phyloP scores from a whole-genome alignment of 306 rosid genomes.

The Glycine soja region DNA sequence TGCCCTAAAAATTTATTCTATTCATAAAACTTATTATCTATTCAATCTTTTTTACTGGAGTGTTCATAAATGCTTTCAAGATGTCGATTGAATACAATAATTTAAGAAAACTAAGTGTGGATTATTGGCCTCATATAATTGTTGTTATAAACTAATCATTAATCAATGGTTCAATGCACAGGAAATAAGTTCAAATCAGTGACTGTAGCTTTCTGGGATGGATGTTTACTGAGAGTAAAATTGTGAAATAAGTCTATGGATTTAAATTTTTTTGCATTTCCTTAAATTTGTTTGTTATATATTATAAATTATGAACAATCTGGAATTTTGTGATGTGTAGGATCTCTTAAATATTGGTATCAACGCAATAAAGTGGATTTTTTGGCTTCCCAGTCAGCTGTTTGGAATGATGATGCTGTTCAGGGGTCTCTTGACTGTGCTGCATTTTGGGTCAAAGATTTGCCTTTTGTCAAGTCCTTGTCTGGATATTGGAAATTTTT shows the following conservation, averaged over 20 bases:
- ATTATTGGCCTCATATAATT: not conserved
- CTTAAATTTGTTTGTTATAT: not conserved
- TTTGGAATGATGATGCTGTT: slow-evolving; percentile 89
- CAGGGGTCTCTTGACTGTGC: slow-evolving; percentile 79
- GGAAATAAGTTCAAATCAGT: slow-evolving; percentile 12
- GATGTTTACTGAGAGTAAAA: not conserved
- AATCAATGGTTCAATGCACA: slow-evolving; percentile 4
- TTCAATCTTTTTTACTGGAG: not conserved
- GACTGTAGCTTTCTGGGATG: slow-evolving; percentile 28
- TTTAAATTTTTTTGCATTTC: not conserved
- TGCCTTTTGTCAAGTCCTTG: slow-evolving; percentile 83
- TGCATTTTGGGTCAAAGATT: slow-evolving; percentile 79
- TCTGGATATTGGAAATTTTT: slow-evolving; percentile 93
- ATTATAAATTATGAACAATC: not conserved
- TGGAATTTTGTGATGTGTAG: slow-evolving; percentile 56
- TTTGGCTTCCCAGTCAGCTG: slow-evolving; percentile 75
- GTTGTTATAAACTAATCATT: not conserved
- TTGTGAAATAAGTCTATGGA: not conserved
- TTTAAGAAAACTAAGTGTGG: not conserved
- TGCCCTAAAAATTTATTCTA: not conserved
- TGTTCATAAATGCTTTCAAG: not conserved
- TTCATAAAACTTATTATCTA: not conserved
- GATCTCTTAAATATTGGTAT: slow-evolving; percentile 88
- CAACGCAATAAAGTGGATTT: slow-evolving; percentile 77
- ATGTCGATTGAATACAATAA: not conserved